Percentiles rank a stretch among this genome's conserved stretches.
phyloP scores from a whole-genome alignment of 2,329 filamentous ascomycete genomes.

The Penicillium freii region DNA sequence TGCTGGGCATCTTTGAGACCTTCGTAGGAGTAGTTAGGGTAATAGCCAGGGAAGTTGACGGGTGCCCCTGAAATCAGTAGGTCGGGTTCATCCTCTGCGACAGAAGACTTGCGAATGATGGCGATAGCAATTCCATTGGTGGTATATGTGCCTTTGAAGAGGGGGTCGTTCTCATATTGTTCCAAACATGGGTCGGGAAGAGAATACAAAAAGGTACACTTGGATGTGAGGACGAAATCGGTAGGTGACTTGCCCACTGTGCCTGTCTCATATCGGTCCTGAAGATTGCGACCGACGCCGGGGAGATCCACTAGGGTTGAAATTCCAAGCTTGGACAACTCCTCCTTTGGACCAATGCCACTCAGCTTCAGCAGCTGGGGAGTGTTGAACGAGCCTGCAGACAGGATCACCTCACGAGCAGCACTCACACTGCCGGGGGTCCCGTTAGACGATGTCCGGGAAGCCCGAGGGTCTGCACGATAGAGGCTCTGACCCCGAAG shows the following conservation, averaged over 20 bases:
- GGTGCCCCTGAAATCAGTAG: conserved; percentile 57
- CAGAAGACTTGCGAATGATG: conserved; percentile 39
- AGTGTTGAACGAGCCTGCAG: conserved; percentile 59
- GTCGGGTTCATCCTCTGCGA: conserved; percentile 49
- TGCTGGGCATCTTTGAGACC: conserved; percentile 41
- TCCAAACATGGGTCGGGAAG: conserved; percentile 44
- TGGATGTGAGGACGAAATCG: conserved; percentile 34
- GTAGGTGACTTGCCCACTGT: conserved; percentile 46
- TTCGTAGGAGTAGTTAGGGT: conserved; percentile 44
- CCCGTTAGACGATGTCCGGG: conserved; percentile 25
- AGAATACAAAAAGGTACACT: conserved; percentile 30
- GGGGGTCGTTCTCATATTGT: conserved; percentile 42
- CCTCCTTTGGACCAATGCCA: conserved; percentile 56
- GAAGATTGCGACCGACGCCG: conserved; percentile 61
- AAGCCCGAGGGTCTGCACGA: conserved; percentile 43
- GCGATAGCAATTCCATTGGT: conserved; percentile 57
- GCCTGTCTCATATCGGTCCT: conserved; percentile 60
- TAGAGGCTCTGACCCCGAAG: conserved; percentile 48
- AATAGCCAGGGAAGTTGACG: conserved; percentile 55
- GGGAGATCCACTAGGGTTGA: conserved; percentile 53
- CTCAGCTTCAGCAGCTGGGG: conserved; percentile 63
- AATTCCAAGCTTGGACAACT: conserved; percentile 54
- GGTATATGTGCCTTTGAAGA: conserved; percentile 44
- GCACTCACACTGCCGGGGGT: conserved; percentile 42
- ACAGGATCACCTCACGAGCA: conserved; percentile 44